Percentiles rank a stretch among this genome's conserved stretches.
Conservation (phyloP, 176 grass and related monocot genomes). For the Saccharum spontaneum region DNA sequence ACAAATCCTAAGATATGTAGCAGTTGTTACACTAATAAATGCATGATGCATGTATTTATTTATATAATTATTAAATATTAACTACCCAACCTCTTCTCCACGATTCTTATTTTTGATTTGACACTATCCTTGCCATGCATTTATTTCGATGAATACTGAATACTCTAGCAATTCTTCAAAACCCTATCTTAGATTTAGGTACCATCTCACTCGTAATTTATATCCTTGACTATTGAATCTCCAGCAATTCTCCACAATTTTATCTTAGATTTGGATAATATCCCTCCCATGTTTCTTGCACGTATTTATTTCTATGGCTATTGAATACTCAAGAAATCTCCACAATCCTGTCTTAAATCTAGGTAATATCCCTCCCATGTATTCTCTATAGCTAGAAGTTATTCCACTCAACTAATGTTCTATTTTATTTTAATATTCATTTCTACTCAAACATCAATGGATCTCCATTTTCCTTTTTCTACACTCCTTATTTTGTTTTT, state of each 20-base stretch:
- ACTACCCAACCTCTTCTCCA: background rate
- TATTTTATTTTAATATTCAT: background rate
- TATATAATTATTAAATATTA: background rate
- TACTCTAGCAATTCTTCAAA: too few species aligned
- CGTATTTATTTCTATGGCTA: too few species aligned
- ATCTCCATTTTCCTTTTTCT: background rate
- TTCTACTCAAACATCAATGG: background rate
- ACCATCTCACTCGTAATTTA: too few species aligned
- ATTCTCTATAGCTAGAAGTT: background rate
- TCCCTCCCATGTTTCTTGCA: background rate
- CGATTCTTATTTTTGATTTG: background rate
- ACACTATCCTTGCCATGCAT: background rate
- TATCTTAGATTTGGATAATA: background rate
- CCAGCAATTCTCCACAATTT: too few species aligned
- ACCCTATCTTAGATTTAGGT: too few species aligned
- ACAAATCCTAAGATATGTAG: too few species aligned
- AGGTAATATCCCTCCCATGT: background rate
- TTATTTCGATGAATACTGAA: too few species aligned
- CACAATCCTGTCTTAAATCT: background rate
- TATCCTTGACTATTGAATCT: too few species aligned
- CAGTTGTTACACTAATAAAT: background rate
- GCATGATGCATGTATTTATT: background rate
- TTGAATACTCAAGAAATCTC: background rate
- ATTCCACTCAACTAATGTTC: background rate
- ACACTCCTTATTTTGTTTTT: background rate